Percentiles rank a stretch among this genome's conserved stretches.
These are phyloP conservation scores for Kurtzmaniella quercitrusa DNA, from an alignment of 1,139 yeast genomes.

Conservation along the genomic window DNA sequence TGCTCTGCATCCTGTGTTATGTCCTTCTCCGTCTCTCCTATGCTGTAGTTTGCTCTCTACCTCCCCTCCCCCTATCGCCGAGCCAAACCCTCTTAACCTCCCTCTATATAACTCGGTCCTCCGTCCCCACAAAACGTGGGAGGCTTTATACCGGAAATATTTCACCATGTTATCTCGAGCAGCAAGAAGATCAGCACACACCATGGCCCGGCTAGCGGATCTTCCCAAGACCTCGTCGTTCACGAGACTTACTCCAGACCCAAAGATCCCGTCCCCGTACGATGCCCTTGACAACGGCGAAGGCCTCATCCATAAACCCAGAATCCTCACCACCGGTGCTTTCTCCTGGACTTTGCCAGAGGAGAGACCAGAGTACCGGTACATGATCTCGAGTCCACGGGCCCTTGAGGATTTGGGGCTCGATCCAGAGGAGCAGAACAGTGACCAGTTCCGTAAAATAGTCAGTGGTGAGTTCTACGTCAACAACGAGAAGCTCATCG, in stretches of 20 bases:
- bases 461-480: slow-evolving; percentile 57
- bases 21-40: no score
- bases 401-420: slow-evolving; percentile 65
- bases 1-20: no score
- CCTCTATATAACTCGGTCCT: background rate
- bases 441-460: slow-evolving; percentile 47
- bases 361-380: slow-evolving; percentile 47
- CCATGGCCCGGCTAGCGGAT: slow-evolving; percentile 15
- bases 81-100: no score
- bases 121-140: slow-evolving; percentile 1
- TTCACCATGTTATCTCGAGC: background rate
- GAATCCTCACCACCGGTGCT: slow-evolving; percentile 60
- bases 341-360: slow-evolving; percentile 72
- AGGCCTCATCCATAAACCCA: slow-evolving; percentile 43
- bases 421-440: slow-evolving; percentile 30
- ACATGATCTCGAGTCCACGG: slow-evolving; percentile 53
- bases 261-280: slow-evolving; percentile 46
- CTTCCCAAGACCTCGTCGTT: slow-evolving; percentile 46
- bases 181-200: background rate
- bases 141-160: slow-evolving; percentile 1
- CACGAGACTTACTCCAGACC: slow-evolving; percentile 58
- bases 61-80: no score
- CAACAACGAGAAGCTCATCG: slow-evolving; percentile 22
- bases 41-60: no score
- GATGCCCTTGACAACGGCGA: slow-evolving; percentile 42